phyloP scores from a whole-genome alignment of 768 basidiomycete genomes.

The Trametopsis cervina region DNA sequence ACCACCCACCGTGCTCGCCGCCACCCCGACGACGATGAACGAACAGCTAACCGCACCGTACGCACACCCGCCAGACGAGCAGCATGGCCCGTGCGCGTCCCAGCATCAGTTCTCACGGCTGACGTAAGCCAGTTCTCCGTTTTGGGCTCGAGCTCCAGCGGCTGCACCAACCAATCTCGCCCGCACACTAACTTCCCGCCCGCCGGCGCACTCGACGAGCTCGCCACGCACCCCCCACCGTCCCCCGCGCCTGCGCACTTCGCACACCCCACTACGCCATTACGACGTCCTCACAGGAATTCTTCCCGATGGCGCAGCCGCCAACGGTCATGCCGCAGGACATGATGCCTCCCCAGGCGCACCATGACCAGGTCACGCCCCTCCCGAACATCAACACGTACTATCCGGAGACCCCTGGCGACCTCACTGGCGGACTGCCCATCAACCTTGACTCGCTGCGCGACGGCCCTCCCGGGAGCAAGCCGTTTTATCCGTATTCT shows the following conservation, averaged over 20 bases:
- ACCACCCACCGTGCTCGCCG: constrained; percentile 17
- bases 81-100: constrained; percentile 21
- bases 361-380: constrained; percentile 18
- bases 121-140: constrained; percentile 20
- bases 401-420: constrained; percentile 66
- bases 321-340: constrained; percentile 52
- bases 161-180: constrained; percentile 17
- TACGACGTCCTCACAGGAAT: constrained; percentile 1
- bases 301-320: constrained; percentile 30
- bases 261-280: not conserved
- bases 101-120: constrained; percentile 19
- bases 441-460: constrained; percentile 83
- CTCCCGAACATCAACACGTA: constrained; percentile 43
- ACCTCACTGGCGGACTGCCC: constrained; percentile 77
- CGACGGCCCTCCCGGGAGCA: constrained; percentile 83
- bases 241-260: not conserved
- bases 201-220: constrained; percentile 21
- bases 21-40: constrained; percentile 6
- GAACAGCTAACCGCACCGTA: constrained; percentile 10
- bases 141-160: constrained; percentile 5
- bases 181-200: constrained; percentile 21
- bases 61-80: not conserved
- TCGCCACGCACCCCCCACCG: constrained; percentile 11
- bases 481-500: constrained; percentile 88
- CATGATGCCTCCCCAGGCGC: constrained; percentile 41